Conservation (phyloP, 2,329 filamentous ascomycete species). For the Fusarium chuoi region DNA sequence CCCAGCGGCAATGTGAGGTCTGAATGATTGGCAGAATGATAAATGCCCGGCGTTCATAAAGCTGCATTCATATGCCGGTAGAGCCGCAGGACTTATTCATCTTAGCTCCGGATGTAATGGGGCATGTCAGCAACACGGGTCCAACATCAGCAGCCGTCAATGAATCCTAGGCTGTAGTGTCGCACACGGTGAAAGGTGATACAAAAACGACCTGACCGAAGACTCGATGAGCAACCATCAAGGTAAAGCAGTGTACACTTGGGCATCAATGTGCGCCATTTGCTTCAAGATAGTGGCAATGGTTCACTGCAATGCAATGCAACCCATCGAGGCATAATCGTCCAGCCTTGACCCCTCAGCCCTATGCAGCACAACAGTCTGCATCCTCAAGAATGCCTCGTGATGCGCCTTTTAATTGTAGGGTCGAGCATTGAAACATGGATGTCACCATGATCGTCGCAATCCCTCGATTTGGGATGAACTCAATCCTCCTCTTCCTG, state of each 20-base stretch:
- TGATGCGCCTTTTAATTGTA: not conserved
- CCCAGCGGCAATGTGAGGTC: not conserved
- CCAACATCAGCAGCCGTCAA: not conserved
- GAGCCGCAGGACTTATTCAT: not conserved
- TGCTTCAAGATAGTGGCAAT: not conserved
- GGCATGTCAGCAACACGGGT: not conserved
- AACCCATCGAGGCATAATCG: not conserved
- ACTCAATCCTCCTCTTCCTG: not conserved
- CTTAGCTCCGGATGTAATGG: not conserved
- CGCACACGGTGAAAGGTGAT: not conserved
- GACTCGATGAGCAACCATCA: not conserved
- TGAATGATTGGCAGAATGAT: too few relatives aligned
- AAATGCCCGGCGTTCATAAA: not conserved
- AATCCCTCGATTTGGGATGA: not conserved
- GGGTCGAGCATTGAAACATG: not conserved
- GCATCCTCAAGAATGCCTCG: not conserved
- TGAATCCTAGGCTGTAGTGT: not conserved
- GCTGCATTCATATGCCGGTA: not conserved
- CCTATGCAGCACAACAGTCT: slow-evolving; percentile 1
- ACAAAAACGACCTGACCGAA: not conserved
- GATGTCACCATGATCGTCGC: slow-evolving; percentile 1
- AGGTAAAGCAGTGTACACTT: not conserved
- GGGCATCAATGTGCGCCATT: not conserved
- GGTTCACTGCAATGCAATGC: not conserved
- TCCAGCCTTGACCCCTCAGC: not conserved